Conservation (phyloP, 1,284 basidiomycete species). For the Puccinia novopanici region DNA sequence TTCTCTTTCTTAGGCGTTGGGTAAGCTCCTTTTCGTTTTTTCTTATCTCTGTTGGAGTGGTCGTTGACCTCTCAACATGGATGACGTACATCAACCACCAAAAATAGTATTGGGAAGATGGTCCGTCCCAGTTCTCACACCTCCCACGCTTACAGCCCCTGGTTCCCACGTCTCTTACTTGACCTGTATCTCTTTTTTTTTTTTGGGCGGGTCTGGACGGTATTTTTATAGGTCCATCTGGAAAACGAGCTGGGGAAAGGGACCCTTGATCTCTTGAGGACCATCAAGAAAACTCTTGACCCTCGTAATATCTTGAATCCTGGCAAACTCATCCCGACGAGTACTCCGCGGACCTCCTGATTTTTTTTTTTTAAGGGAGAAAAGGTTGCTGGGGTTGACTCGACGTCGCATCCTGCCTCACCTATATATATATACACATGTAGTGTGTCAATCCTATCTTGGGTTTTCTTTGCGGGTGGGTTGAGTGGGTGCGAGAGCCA, state of each 20-base stretch:
- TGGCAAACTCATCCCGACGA: slow-evolving; percentile 53
- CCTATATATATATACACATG: too few relatives aligned
- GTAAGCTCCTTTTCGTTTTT: slow-evolving; percentile 2
- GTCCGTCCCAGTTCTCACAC: not conserved
- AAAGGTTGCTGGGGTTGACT: too few relatives aligned
- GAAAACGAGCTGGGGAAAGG: slow-evolving; percentile 55
- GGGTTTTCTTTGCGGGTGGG: too few relatives aligned
- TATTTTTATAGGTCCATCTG: slow-evolving; percentile 49
- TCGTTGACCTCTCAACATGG: not conserved
- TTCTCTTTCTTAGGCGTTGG: slow-evolving; percentile 22
- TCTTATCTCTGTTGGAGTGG: not conserved
- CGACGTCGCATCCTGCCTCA: too few relatives aligned
- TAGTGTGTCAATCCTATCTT: too few relatives aligned
- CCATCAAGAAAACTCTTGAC: slow-evolving; percentile 55
- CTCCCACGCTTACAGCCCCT: not conserved
- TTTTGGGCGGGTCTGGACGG: too few relatives aligned
- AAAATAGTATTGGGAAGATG: slow-evolving; percentile 13
- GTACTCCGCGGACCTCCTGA: too few relatives aligned
- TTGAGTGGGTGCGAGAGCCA: too few relatives aligned
- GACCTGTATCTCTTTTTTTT: not conserved
- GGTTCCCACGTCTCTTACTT: not conserved
- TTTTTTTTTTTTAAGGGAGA: too few relatives aligned
- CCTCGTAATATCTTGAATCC: slow-evolving; percentile 56
- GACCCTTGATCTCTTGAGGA: slow-evolving; percentile 55
- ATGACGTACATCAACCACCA: not conserved